Conservation (phyloP, 768 basidiomycete species). For the Clitopilus hobsonii region DNA sequence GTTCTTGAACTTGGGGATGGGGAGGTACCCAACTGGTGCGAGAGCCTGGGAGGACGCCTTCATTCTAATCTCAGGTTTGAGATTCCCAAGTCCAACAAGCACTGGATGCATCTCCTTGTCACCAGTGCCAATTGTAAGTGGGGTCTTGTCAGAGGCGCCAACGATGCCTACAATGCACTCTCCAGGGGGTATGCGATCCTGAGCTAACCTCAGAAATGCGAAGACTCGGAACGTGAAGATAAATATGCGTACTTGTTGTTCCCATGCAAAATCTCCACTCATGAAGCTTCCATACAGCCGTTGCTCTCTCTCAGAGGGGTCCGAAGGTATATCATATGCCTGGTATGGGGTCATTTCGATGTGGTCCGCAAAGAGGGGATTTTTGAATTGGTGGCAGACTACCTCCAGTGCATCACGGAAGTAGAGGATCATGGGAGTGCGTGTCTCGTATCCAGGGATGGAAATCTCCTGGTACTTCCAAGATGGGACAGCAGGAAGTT, state of each 20-base stretch:
- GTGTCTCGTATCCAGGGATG: neutral
- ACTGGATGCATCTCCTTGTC: conserved; percentile 3
- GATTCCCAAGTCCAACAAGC: neutral
- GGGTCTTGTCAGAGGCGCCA: conserved; percentile 3
- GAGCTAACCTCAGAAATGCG: neutral
- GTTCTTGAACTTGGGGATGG: conserved; percentile 1
- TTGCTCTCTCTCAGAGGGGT: neutral
- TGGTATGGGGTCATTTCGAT: neutral
- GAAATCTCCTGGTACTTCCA: neutral
- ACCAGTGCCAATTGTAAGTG: conserved; percentile 2
- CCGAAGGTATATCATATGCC: neutral
- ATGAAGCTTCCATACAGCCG: neutral
- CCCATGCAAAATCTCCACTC: neutral
- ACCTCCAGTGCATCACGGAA: neutral
- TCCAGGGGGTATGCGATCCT: neutral
- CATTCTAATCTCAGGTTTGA: neutral
- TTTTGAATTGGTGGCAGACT: neutral
- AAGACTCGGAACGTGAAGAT: neutral
- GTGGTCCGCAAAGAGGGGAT: neutral
- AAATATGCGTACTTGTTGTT: neutral
- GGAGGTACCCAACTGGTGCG: neutral
- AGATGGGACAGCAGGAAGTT: neutral
- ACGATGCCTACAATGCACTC: neutral
- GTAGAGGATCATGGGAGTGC: neutral
- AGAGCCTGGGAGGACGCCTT: conserved; percentile 2